Evolutionary conservation across 2,329 filamentous ascomycete species (phyloP).

Genomic region (Orbilia quercus): DNA sequence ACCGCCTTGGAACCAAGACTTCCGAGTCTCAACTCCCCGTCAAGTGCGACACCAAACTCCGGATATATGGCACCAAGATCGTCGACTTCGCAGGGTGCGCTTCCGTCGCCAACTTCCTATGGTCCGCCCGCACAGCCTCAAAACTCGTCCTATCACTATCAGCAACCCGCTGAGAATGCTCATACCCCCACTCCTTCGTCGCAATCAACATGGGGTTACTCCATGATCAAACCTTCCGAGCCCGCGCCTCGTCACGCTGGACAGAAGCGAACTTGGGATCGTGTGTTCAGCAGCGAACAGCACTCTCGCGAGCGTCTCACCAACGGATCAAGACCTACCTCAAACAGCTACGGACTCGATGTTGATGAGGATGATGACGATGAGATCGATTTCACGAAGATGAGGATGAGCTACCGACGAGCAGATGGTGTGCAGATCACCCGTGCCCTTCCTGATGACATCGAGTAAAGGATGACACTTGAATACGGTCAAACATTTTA

Average conservation of each 20-base stretch:
- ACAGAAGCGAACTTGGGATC: constrained; percentile 59
- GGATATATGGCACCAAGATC: constrained; percentile 51
- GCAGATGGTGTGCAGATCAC: constrained; percentile 61
- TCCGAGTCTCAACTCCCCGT: constrained; percentile 50
- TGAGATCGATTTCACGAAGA: constrained; percentile 59
- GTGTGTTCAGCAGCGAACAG: constrained; percentile 59
- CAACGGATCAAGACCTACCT: constrained; percentile 58
- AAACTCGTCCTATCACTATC: constrained; percentile 32
- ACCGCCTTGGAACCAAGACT: constrained; percentile 53
- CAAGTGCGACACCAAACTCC: constrained; percentile 49
- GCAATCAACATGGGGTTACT: constrained; percentile 57
- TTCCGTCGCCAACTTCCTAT: constrained; percentile 58
- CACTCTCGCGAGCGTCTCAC: constrained; percentile 59
- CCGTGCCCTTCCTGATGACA: constrained; percentile 58
- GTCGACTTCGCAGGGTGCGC: constrained; percentile 56
- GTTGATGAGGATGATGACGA: constrained; percentile 58
- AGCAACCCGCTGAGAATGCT: constrained; percentile 30
- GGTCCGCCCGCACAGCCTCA: constrained; percentile 46
- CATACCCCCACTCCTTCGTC: constrained; percentile 56
- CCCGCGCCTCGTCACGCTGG: constrained; percentile 56
- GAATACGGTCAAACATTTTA: neutral
- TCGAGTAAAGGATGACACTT: constrained; percentile 44
- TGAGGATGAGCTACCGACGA: constrained; percentile 60
- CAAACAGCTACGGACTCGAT: constrained; percentile 55
- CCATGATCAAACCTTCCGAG: constrained; percentile 56